phyloP scores from a whole-genome alignment of 306 rosid genomes.

The Prosopis cineraria region DNA sequence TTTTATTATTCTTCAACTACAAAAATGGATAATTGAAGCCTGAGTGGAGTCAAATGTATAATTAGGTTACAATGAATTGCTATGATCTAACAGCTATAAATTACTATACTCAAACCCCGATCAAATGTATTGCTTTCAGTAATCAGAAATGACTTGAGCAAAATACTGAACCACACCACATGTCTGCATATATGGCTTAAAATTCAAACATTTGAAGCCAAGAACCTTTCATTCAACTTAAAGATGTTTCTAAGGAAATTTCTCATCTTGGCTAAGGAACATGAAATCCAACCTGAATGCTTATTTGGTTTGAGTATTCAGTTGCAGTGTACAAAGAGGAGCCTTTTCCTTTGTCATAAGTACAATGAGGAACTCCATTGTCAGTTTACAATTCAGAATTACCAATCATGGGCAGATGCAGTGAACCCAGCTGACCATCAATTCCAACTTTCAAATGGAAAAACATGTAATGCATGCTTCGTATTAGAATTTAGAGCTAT shows the following conservation, averaged over 20 bases:
- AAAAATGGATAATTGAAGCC: slow-evolving; percentile 1
- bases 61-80: neutral
- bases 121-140: neutral
- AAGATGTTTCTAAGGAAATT: neutral
- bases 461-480: neutral
- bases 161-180: neutral
- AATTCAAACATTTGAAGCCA: neutral
- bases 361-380: neutral
- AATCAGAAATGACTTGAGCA: neutral
- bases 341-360: neutral
- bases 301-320: neutral
- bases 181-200: neutral
- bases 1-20: slow-evolving; percentile 1
- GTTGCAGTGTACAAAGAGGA: neutral
- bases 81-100: neutral
- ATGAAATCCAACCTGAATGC: neutral
- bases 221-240: neutral
- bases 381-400: neutral
- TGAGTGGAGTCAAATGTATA: neutral
- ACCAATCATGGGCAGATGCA: neutral
- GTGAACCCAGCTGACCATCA: neutral
- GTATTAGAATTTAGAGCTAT: neutral
- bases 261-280: neutral
- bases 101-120: neutral
- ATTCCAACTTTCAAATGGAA: neutral